These are phyloP conservation scores for Nemania abortiva DNA, from an alignment of 2,329 filamentous ascomycete genomes.

Conservation along the genomic window DNA sequence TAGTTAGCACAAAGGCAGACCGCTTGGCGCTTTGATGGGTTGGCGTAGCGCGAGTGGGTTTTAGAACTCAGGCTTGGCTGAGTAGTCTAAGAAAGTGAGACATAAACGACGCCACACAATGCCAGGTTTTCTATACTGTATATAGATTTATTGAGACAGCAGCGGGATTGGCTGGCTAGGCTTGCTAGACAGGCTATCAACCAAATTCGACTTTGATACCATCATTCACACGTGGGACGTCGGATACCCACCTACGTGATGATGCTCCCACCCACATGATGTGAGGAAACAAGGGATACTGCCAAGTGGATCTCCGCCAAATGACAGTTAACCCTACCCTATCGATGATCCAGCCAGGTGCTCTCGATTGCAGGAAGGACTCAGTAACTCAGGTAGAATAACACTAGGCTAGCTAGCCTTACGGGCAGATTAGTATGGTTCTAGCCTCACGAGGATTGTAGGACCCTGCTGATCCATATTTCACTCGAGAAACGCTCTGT, in stretches of 20 bases:
- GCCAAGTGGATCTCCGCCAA: background rate
- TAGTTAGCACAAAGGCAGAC: background rate
- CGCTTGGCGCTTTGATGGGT: conserved; percentile 23
- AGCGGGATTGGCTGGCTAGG: too few species aligned
- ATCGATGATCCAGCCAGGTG: background rate
- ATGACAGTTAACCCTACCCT: background rate
- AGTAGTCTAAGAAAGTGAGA: conserved; percentile 15
- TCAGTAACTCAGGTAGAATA: too few species aligned
- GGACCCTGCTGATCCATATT: background rate
- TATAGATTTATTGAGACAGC: background rate
- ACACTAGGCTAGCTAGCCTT: background rate
- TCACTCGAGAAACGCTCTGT: conserved; percentile 4
- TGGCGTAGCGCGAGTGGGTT: conserved; percentile 6
- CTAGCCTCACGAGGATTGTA: background rate
- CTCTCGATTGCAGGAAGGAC: background rate
- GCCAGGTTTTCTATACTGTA: background rate
- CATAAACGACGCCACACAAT: conserved; percentile 20
- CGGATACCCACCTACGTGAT: background rate
- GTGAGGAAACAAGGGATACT: background rate
- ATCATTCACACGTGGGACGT: background rate
- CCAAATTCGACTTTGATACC: background rate
- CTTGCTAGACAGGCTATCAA: background rate
- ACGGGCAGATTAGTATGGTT: background rate
- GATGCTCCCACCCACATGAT: background rate
- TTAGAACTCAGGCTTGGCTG: conserved; percentile 5